phyloP scores from a whole-genome alignment of 805 yeast species.

The Ascoidea tarda region DNA sequence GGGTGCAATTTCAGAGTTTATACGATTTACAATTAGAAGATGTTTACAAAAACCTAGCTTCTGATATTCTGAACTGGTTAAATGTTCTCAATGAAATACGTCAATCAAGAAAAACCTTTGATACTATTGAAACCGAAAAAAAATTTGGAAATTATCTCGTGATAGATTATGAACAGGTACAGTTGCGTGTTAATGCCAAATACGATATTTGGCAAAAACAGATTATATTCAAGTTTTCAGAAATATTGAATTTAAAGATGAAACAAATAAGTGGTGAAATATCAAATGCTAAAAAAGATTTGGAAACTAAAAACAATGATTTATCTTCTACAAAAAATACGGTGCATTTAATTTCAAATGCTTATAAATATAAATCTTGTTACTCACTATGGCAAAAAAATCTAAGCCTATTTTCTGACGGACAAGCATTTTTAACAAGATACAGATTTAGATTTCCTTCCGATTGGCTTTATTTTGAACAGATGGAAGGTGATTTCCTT shows the following conservation, averaged over 20 bases:
- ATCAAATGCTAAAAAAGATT: constrained; percentile 16
- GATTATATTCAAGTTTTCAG: constrained; percentile 26
- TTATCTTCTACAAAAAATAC: constrained; percentile 24
- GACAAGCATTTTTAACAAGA: constrained; percentile 27
- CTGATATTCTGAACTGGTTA: constrained; percentile 33
- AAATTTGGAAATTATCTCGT: constrained; percentile 25
- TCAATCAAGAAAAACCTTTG: constrained; percentile 30
- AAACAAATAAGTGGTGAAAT: constrained; percentile 19
- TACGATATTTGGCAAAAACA: constrained; percentile 47
- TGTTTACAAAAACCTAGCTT: constrained; percentile 21
- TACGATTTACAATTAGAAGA: constrained; percentile 40
- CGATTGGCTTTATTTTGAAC: constrained; percentile 51
- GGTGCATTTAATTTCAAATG: constrained; percentile 22
- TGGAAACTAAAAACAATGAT: constrained; percentile 24
- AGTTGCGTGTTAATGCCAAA: constrained; percentile 33
- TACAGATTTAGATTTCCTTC: constrained; percentile 32
- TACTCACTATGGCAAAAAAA: constrained; percentile 12
- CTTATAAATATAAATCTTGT: constrained; percentile 20
- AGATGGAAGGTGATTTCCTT: constrained; percentile 34
- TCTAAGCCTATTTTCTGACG: constrained; percentile 15
- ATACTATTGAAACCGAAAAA: constrained; percentile 27
- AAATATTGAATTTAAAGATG: constrained; percentile 19
- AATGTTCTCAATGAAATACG: constrained; percentile 28
- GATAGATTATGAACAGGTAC: constrained; percentile 39
- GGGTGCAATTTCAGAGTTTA: constrained; percentile 42